These are phyloP conservation scores for Gymnopilus dilepis DNA, from an alignment of 768 basidiomycete species.

Conservation along the genomic window DNA sequence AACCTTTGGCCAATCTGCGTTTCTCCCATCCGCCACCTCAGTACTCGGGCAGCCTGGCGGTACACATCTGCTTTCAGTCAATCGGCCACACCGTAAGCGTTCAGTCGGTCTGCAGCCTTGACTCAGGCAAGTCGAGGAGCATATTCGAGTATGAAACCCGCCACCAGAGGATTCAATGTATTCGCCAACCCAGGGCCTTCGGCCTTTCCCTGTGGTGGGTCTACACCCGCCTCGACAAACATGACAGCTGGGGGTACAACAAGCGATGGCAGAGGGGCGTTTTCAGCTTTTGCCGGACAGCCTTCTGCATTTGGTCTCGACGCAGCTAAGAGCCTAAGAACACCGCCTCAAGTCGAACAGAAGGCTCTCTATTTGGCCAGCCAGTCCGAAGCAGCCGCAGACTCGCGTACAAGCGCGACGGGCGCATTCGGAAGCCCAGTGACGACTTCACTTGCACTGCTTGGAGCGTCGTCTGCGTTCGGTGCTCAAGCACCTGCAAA, in stretches of 20 bases:
- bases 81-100: constrained; percentile 33
- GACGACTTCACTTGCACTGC: too few species aligned
- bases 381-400: constrained; percentile 19
- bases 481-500: constrained; percentile 23
- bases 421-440: constrained; percentile 25
- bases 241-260: constrained; percentile 14
- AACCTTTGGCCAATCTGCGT: constrained; percentile 3
- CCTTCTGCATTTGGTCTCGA: constrained; percentile 47
- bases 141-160: constrained; percentile 52
- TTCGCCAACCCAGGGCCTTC: constrained; percentile 38
- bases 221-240: constrained; percentile 12
- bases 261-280: constrained; percentile 42
- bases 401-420: not conserved
- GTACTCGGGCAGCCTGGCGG: too few species aligned
- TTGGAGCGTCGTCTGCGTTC: not conserved
- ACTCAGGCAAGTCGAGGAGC: constrained; percentile 34
- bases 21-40: too few species aligned
- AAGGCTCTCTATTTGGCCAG: constrained; percentile 36
- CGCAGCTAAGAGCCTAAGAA: constrained; percentile 7
- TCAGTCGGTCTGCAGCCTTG: constrained; percentile 32
- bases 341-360: constrained; percentile 22
- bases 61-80: constrained; percentile 36
- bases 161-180: constrained; percentile 56
- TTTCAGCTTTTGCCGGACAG: constrained; percentile 57
- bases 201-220: constrained; percentile 34